Evolutionary conservation across 2,329 filamentous ascomycete genomes (phyloP).

Genomic region (Colletotrichum tanaceti): DNA sequence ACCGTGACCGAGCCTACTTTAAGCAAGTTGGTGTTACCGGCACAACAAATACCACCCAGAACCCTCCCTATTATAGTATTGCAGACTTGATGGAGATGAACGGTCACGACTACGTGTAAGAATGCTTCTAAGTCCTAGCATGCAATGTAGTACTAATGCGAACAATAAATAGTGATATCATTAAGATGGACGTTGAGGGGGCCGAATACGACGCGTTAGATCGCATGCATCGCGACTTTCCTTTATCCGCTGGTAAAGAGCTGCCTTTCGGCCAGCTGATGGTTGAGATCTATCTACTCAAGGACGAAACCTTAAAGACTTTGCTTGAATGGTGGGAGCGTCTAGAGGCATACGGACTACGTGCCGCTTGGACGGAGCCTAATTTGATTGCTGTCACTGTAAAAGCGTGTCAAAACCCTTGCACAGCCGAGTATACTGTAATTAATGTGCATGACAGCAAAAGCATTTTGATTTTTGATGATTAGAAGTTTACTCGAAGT

Average conservation of each 20-base stretch:
- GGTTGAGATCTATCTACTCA: slow-evolving; percentile 29
- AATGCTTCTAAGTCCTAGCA: not conserved
- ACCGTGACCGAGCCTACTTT: slow-evolving; percentile 47
- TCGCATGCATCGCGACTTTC: not conserved
- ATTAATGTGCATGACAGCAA: not conserved
- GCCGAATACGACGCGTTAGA: not conserved
- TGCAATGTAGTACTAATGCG: too few species aligned
- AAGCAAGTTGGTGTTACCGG: slow-evolving; percentile 47
- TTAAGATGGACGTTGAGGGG: slow-evolving; percentile 47
- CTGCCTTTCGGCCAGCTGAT: slow-evolving; percentile 41
- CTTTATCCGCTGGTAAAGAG: not conserved
- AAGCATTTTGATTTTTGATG: not conserved
- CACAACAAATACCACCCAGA: slow-evolving; percentile 42
- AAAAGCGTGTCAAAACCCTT: not conserved
- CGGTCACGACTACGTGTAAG: slow-evolving; percentile 50
- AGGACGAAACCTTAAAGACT: slow-evolving; percentile 10
- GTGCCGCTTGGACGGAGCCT: slow-evolving; percentile 42
- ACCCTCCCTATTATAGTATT: slow-evolving; percentile 49
- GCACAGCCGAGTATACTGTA: not conserved
- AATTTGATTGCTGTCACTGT: slow-evolving; percentile 42
- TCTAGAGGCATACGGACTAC: slow-evolving; percentile 40
- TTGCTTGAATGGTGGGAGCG: slow-evolving; percentile 43
- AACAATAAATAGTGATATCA: slow-evolving; percentile 28
- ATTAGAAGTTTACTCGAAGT: too few species aligned
- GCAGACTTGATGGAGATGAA: slow-evolving; percentile 52